Evolutionary conservation across 176 grass and related monocot genomes (phyloP).

Genomic region (Oryza nivara): DNA sequence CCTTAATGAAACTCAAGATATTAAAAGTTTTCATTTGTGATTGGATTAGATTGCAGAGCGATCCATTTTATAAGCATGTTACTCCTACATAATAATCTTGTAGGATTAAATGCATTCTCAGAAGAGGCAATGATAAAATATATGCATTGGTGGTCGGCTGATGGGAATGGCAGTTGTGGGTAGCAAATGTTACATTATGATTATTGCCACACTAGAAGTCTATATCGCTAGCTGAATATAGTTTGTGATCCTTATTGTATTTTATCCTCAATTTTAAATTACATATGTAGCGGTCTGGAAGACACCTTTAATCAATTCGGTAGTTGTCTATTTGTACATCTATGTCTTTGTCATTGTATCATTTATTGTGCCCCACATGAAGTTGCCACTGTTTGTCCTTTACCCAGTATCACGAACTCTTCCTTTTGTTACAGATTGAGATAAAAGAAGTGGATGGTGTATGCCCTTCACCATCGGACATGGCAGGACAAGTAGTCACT

Average conservation of each 20-base stretch:
- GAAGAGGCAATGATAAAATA: background rate
- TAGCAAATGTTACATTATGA: background rate
- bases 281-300: background rate
- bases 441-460: slow-evolving; percentile 77
- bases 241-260: background rate
- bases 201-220: background rate
- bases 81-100: background rate
- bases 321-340: background rate
- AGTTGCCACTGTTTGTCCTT: background rate
- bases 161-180: background rate
- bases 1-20: background rate
- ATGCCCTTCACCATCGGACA: slow-evolving; percentile 76
- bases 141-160: background rate
- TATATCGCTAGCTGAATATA: background rate
- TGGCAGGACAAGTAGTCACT: slow-evolving; percentile 76
- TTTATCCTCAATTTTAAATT: background rate
- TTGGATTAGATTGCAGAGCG: background rate
- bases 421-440: slow-evolving; percentile 72
- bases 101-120: background rate
- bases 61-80: background rate
- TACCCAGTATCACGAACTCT: background rate
- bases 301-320: background rate
- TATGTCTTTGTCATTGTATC: background rate
- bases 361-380: background rate
- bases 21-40: background rate